Conservation (phyloP, 1,284 basidiomycete genomes). For the Heliocybe sulcata region DNA sequence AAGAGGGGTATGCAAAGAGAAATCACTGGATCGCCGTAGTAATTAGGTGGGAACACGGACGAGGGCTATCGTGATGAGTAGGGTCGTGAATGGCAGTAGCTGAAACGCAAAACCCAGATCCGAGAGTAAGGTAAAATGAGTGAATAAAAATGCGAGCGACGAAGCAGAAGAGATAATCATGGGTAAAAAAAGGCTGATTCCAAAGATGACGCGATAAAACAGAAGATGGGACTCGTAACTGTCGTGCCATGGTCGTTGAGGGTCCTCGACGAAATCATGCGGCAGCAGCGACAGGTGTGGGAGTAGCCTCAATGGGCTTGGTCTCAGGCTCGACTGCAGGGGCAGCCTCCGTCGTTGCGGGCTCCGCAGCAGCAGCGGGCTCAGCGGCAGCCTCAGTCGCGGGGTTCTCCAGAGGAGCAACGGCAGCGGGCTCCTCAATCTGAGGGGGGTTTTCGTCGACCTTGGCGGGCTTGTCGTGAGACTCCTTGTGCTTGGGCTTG, state of each 20-base stretch:
- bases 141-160: constrained; percentile 19
- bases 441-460: constrained; percentile 79
- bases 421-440: constrained; percentile 67
- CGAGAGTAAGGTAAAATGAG: constrained; percentile 52
- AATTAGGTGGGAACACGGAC: constrained; percentile 27
- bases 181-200: constrained; percentile 25
- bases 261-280: constrained; percentile 32
- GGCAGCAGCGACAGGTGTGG: constrained; percentile 42
- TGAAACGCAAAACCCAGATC: constrained; percentile 45
- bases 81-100: constrained; percentile 29
- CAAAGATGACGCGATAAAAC: constrained; percentile 21
- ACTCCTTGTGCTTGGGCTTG: constrained; percentile 68
- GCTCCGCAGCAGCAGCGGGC: constrained; percentile 26
- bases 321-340: constrained; percentile 27
- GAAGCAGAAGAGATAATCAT: constrained; percentile 23
- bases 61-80: constrained; percentile 46
- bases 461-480: constrained; percentile 67
- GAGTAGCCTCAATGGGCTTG: constrained; percentile 28
- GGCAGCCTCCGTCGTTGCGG: constrained; percentile 16
- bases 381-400: constrained; percentile 30
- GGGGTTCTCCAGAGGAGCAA: constrained; percentile 73
- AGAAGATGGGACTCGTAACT: constrained; percentile 43
- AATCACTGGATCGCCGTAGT: constrained; percentile 19
- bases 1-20: constrained; percentile 34
- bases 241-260: constrained; percentile 34